Percentiles rank a stretch among this genome's conserved stretches.
Evolutionary conservation across 176 grass and related monocot species (phyloP).

Genomic region (Olyra latifolia): DNA sequence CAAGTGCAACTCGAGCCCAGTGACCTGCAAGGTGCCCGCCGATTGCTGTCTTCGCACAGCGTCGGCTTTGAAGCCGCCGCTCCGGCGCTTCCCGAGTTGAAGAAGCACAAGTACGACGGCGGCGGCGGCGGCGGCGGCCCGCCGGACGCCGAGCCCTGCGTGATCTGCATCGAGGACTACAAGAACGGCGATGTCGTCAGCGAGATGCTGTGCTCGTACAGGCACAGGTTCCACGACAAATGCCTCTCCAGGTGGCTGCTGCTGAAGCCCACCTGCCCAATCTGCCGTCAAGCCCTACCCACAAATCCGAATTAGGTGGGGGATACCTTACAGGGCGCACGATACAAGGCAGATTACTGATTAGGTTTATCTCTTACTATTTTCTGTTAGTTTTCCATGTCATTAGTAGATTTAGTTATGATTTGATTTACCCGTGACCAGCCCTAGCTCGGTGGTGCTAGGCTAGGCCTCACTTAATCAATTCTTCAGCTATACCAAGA

Average conservation of each 20-base stretch:
- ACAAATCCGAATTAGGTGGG: not conserved
- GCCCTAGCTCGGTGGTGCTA: no score
- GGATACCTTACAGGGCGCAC: no score
- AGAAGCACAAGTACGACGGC: not conserved
- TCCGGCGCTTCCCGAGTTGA: not conserved
- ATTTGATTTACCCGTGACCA: no score
- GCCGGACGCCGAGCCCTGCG: not conserved
- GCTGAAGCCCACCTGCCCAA: not conserved
- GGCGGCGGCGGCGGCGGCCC: not conserved
- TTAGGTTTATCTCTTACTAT: no score
- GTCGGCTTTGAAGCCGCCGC: not conserved
- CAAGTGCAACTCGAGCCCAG: no score
- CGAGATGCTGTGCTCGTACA: conserved; percentile 4
- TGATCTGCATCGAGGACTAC: conserved; percentile 2
- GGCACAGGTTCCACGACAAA: not conserved
- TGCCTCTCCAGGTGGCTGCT: not conserved
- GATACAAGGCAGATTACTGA: no score
- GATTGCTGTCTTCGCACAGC: no score
- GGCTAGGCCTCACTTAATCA: no score
- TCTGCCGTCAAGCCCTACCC: conserved; percentile 9
- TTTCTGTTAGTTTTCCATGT: no score
- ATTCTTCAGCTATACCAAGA: no score
- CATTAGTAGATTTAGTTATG: no score
- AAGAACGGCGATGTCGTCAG: not conserved
- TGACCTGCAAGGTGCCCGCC: no score